A percentile compares a stretch with the other conserved stretches of the same genome.
phyloP scores from a whole-genome alignment of 352 stramenopile genomes.

The Phytophthora palmivora region DNA sequence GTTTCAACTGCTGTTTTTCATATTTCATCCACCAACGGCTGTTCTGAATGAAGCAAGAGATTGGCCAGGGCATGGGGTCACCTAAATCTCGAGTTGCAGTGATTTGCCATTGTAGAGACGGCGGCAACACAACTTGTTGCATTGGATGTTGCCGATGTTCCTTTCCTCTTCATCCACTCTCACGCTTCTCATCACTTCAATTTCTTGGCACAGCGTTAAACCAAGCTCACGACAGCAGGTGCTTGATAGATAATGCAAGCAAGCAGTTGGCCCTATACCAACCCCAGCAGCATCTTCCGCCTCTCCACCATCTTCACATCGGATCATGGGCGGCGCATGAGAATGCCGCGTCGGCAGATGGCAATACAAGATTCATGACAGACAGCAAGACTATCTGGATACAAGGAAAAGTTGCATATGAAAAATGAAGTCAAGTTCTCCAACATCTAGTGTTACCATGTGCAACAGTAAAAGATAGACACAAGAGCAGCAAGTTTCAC shows the following conservation, averaged over 20 bases:
- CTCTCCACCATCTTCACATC: constrained; percentile 34
- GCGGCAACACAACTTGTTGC: neutral
- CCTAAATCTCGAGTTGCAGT: neutral
- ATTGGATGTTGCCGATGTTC: neutral
- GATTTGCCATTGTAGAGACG: constrained; percentile 19
- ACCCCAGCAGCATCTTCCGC: constrained; percentile 13
- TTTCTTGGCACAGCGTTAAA: constrained; percentile 12
- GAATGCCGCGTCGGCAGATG: constrained; percentile 7
- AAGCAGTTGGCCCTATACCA: constrained; percentile 27
- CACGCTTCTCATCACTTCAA: neutral
- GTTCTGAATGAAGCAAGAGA: constrained; percentile 20
- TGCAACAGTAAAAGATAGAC: neutral
- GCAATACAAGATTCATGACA: constrained; percentile 23
- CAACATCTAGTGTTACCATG: neutral
- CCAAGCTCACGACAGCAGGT: constrained; percentile 4
- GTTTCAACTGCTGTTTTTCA: constrained; percentile 8
- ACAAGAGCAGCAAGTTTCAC: neutral
- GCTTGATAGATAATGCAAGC: constrained; percentile 17
- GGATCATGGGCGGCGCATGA: constrained; percentile 16
- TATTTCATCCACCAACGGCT: constrained; percentile 24
- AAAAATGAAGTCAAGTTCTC: neutral
- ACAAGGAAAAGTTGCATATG: neutral
- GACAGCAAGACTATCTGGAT: constrained; percentile 21
- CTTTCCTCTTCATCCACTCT: neutral
- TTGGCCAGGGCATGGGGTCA: constrained; percentile 29